Conservation (phyloP, 1,284 basidiomycete genomes). For the Ganoderma lucidum region DNA sequence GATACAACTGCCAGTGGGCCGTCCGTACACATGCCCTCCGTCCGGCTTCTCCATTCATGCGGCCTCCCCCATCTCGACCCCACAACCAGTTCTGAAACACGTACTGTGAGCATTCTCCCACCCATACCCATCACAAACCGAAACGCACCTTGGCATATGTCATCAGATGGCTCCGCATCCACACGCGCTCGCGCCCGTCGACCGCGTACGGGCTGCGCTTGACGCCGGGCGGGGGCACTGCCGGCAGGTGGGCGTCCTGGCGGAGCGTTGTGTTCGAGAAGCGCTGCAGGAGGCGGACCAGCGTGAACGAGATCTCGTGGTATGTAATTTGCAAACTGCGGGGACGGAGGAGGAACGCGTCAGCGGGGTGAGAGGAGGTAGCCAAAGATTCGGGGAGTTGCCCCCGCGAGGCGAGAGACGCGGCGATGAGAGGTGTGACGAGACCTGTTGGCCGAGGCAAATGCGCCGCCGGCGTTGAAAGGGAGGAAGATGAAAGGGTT, state of each 20-base stretch:
- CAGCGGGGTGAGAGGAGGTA: not conserved
- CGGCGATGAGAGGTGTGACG: not conserved
- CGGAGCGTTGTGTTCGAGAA: conserved; percentile 55
- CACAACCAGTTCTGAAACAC: no score
- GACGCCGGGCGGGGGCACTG: conserved; percentile 32
- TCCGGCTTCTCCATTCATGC: no score
- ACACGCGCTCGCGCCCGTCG: conserved; percentile 57
- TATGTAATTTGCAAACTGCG: conserved; percentile 74
- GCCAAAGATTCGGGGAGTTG: conserved; percentile 8
- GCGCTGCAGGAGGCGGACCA: conserved; percentile 68
- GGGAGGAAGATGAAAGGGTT: conserved; percentile 59
- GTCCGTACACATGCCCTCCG: no score
- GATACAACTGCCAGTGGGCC: no score
- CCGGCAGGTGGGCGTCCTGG: conserved; percentile 48
- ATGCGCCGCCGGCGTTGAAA: conserved; percentile 58
- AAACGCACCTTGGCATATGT: conserved; percentile 56
- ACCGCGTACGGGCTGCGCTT: conserved; percentile 34
- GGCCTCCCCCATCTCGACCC: no score
- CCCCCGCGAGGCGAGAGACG: not conserved
- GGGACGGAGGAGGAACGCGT: not conserved
- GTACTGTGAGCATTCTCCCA: no score
- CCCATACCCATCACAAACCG: no score
- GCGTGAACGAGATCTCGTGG: conserved; percentile 72
- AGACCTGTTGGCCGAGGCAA: conserved; percentile 55
- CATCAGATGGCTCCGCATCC: conserved; percentile 64